Conservation (phyloP, 1,139 yeast genomes). For the Candida anutae region DNA sequence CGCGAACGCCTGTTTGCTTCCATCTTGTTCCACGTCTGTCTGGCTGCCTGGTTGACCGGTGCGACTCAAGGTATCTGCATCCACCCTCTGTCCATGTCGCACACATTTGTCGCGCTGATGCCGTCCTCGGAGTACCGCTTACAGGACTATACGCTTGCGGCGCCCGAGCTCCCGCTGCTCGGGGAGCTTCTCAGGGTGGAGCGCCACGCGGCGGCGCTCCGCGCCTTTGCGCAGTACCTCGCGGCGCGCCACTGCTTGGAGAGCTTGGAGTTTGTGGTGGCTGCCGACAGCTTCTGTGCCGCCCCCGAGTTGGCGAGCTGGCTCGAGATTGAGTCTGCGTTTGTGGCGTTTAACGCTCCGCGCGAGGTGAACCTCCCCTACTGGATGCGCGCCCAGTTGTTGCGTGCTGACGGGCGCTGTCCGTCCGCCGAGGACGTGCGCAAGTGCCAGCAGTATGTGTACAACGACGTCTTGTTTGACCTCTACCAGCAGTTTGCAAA, state of each 20-base stretch:
- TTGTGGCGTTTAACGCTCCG: conserved; percentile 19
- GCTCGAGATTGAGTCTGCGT: conserved; percentile 18
- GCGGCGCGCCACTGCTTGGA: conserved; percentile 27
- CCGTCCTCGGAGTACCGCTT: too few species aligned
- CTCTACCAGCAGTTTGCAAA: conserved; percentile 26
- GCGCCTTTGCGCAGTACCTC: conserved; percentile 20
- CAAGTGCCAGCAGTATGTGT: conserved; percentile 18
- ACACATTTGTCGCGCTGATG: too few species aligned
- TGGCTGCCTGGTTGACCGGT: too few species aligned
- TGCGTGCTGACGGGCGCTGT: neutral
- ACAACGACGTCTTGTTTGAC: conserved; percentile 25
- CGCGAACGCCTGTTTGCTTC: too few species aligned
- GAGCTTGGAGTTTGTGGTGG: conserved; percentile 27
- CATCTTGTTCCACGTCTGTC: too few species aligned
- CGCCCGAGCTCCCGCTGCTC: too few species aligned
- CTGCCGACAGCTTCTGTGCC: conserved; percentile 17
- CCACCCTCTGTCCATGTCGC: too few species aligned
- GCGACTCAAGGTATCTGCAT: too few species aligned
- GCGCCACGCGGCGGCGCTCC: conserved; percentile 4
- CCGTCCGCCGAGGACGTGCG: neutral
- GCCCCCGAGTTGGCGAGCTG: conserved; percentile 13
- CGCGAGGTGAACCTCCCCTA: conserved; percentile 30
- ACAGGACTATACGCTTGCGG: too few species aligned
- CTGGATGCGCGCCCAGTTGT: conserved; percentile 10
- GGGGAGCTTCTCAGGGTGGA: too few species aligned